Evolutionary conservation across 2,329 filamentous ascomycete genomes (phyloP), one percentile per base, ranked within the genome.

Genomic region (Nemania abortiva): DNA sequence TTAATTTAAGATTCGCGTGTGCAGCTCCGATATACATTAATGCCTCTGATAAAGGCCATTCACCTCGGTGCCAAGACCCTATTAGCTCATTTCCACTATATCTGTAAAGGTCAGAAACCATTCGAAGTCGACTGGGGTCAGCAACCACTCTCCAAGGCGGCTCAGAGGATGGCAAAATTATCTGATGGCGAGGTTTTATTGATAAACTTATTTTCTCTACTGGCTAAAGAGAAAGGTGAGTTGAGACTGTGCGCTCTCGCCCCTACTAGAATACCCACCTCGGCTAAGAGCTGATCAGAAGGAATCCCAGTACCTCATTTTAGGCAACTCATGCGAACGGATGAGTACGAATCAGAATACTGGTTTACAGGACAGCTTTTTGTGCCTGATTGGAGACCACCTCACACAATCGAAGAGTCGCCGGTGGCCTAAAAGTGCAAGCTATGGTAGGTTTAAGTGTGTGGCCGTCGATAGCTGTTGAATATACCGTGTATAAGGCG

Each of bases 361-460:
- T 56, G 53, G 53, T 56, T 56, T 56, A 39, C 31, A 9, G 53
- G 53, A 56, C 53, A 56, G 24, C 31, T 56, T 39, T 56, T 56
- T 24, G 53, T 39, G 31, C 31, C 31, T 24, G 31, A 39, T 39
- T 56, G 53, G 53, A 39, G 15, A 22, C 53, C 31, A 3, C 53
- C 31, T 18, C 24, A 39, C n/a, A 56, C 52, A 2, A 24, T 24
- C 20, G 53, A 56, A n/a, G n/a, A 39, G 31, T 56, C 31, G 31
- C 53, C 53, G n/a, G 52, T 55, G n/a, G 27, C 31, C 29, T 55
- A 27, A 55, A 20, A 37, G 47, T 50, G 22, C 22, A 50, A 34
- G 9, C 9, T 34, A 34, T 34, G 9, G 31, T 34, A 34, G 52
- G n/a, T n/a, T n/a, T n/a, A n/a, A n/a, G n/a, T n/a, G n/a, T n/a